Evolutionary conservation across 2,329 filamentous ascomycete genomes (phyloP).

Genomic region (Sporothrix dimorphospora): DNA sequence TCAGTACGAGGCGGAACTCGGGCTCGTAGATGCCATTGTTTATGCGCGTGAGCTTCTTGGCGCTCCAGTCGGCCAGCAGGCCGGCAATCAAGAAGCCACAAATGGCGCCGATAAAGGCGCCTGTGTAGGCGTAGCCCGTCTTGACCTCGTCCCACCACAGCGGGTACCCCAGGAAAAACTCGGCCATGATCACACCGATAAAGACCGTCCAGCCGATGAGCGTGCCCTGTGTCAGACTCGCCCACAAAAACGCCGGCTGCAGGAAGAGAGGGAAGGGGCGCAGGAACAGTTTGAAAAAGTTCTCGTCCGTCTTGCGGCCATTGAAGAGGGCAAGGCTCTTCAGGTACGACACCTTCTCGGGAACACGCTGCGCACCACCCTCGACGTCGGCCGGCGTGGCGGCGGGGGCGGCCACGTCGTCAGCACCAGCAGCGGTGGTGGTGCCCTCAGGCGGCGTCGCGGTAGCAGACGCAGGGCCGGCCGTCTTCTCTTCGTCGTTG

Average conservation of each 20-base stretch:
- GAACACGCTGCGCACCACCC: conserved; percentile 31
- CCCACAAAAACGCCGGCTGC: conserved; percentile 85
- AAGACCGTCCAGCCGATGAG: conserved; percentile 97
- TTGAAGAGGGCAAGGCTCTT: conserved; percentile 72
- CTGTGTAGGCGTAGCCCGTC: conserved; percentile 85
- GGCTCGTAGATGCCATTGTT: conserved; percentile 89
- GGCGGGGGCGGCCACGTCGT: conserved; percentile 23
- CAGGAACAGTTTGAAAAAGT: conserved; percentile 65
- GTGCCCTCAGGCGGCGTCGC: background rate
- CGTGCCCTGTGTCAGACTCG: conserved; percentile 77
- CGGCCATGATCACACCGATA: conserved; percentile 80
- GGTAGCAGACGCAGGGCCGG: conserved; percentile 24
- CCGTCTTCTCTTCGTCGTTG: conserved; percentile 29
- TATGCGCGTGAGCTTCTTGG: conserved; percentile 67
- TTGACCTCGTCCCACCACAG: conserved; percentile 80
- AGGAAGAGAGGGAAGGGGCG: conserved; percentile 81
- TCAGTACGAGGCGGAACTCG: conserved; percentile 83
- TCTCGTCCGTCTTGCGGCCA: conserved; percentile 78
- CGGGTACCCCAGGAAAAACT: conserved; percentile 78
- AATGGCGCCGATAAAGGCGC: conserved; percentile 81
- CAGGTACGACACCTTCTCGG: conserved; percentile 59
- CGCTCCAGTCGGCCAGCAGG: conserved; percentile 71
- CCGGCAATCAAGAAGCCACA: conserved; percentile 78
- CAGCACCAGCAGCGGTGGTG: conserved; percentile 24
- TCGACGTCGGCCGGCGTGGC: conserved; percentile 3